phyloP scores from a whole-genome alignment of 2,329 filamentous ascomycete genomes.

The Colletotrichum higginsianum region DNA sequence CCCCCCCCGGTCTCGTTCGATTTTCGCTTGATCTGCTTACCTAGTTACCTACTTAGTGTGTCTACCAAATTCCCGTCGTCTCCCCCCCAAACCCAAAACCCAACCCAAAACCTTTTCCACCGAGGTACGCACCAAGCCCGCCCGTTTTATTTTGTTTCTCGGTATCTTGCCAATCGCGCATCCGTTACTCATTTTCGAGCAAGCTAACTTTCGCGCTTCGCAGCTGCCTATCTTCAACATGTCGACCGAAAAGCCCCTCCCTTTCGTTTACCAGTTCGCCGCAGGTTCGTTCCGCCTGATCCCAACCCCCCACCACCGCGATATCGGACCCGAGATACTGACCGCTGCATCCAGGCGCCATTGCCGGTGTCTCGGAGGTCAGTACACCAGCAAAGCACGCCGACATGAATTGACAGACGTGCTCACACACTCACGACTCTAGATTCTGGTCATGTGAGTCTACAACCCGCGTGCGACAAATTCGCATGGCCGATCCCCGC shows the following conservation, averaged over 20 bases:
- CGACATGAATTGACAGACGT: slow-evolving; percentile 42
- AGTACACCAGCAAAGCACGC: slow-evolving; percentile 54
- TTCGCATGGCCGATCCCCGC: slow-evolving; percentile 42
- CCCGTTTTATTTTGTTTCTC: slow-evolving; percentile 18
- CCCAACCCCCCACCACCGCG: slow-evolving; percentile 44
- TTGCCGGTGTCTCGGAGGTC: slow-evolving; percentile 98
- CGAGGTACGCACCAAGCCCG: slow-evolving; percentile 19
- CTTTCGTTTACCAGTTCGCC: slow-evolving; percentile 95
- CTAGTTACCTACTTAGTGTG: background rate
- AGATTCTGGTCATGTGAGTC: slow-evolving; percentile 90
- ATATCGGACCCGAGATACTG: slow-evolving; percentile 47
- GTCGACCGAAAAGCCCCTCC: slow-evolving; percentile 81
- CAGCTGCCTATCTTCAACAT: slow-evolving; percentile 60
- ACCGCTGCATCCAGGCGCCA: slow-evolving; percentile 74
- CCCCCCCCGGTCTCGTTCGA: slow-evolving; percentile 24
- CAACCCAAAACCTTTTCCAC: slow-evolving; percentile 21
- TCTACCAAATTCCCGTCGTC: background rate
- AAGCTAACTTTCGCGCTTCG: background rate
- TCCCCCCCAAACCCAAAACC: slow-evolving; percentile 6
- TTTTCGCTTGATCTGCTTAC: slow-evolving; percentile 31
- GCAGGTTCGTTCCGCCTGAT: slow-evolving; percentile 73
- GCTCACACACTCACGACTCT: slow-evolving; percentile 47
- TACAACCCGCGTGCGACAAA: slow-evolving; percentile 15
- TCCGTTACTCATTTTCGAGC: slow-evolving; percentile 1
- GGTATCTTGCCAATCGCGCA: slow-evolving; percentile 30